Conservation (phyloP, 306 rosid genomes). For the Prunus fruticosa region DNA sequence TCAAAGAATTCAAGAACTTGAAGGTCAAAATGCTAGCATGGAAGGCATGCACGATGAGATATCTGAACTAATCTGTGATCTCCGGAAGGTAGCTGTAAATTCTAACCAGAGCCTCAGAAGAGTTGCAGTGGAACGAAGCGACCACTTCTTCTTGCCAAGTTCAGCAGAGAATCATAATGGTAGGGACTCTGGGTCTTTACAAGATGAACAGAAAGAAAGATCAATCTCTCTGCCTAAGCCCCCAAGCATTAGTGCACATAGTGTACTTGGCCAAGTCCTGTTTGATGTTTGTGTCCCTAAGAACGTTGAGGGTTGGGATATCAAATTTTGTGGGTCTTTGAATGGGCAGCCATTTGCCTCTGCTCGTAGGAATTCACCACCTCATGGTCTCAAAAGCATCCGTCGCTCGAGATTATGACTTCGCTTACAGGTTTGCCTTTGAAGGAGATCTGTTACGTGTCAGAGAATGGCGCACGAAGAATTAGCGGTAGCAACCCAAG, state of each 20-base stretch:
- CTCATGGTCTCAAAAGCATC: constrained; percentile 44
- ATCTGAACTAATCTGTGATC: constrained; percentile 61
- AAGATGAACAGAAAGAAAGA: constrained; percentile 53
- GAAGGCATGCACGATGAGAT: constrained; percentile 53
- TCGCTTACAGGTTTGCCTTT: constrained; percentile 9
- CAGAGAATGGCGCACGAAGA: neutral
- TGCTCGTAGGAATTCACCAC: constrained; percentile 50
- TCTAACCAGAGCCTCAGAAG: constrained; percentile 69
- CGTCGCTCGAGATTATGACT: constrained; percentile 74
- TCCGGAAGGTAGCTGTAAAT: constrained; percentile 62
- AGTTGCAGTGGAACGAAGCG: constrained; percentile 59
- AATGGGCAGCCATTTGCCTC: constrained; percentile 67
- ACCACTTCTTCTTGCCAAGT: constrained; percentile 67
- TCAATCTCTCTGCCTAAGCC: constrained; percentile 40
- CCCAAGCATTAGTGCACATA: constrained; percentile 58
- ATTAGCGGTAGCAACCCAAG: constrained; percentile 16
- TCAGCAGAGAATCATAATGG: constrained; percentile 40
- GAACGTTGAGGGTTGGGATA: constrained; percentile 76
- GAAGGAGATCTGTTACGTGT: constrained; percentile 8
- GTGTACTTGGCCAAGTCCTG: constrained; percentile 62
- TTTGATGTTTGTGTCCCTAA: constrained; percentile 72
- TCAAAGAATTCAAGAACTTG: constrained; percentile 37
- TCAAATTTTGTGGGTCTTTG: constrained; percentile 51
- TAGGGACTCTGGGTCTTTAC: constrained; percentile 28
- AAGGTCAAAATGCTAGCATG: constrained; percentile 40